Percentiles rank a stretch among this genome's conserved stretches.
phyloP scores from a whole-genome alignment of 352 stramenopile species.

The Phytophthora chlamydospora region DNA sequence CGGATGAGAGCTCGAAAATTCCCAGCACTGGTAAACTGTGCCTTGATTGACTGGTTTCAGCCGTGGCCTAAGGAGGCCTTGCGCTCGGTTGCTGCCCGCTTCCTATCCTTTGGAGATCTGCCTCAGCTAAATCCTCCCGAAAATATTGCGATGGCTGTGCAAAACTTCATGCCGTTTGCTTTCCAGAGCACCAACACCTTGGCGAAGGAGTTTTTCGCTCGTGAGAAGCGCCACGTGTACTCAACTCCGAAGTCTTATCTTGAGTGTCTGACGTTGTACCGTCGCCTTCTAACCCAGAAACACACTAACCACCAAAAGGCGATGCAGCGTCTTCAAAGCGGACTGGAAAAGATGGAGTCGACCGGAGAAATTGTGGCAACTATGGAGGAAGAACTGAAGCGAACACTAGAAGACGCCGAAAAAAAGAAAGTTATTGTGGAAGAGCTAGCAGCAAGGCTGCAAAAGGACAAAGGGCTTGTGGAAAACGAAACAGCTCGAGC shows the following conservation, averaged over 20 bases:
- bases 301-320: constrained; percentile 59
- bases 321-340: constrained; percentile 86
- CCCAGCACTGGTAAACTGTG: constrained; percentile 94
- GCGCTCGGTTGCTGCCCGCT: constrained; percentile 87
- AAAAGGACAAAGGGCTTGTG: constrained; percentile 92
- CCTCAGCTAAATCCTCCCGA: constrained; percentile 18
- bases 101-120: constrained; percentile 59
- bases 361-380: constrained; percentile 90
- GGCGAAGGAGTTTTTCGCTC: constrained; percentile 75
- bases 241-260: constrained; percentile 94
- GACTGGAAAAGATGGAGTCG: constrained; percentile 90
- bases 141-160: constrained; percentile 66
- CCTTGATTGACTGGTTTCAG: constrained; percentile 94
- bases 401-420: constrained; percentile 91
- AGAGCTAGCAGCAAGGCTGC: constrained; percentile 91
- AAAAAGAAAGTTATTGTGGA: constrained; percentile 93
- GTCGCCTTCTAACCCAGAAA: constrained; percentile 74
- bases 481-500: constrained; percentile 92
- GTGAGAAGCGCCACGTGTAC: constrained; percentile 90
- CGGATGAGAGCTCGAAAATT: constrained; percentile 91
- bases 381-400: constrained; percentile 93
- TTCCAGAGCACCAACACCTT: constrained; percentile 93
- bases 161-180: constrained; percentile 93
- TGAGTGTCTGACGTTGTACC: constrained; percentile 91
- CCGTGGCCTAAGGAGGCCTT: constrained; percentile 93